Percentiles rank a stretch among this genome's conserved stretches.
Conservation (phyloP, 225 moss, liverwort and hornwort species). For the Straminergon stramineum region DNA sequence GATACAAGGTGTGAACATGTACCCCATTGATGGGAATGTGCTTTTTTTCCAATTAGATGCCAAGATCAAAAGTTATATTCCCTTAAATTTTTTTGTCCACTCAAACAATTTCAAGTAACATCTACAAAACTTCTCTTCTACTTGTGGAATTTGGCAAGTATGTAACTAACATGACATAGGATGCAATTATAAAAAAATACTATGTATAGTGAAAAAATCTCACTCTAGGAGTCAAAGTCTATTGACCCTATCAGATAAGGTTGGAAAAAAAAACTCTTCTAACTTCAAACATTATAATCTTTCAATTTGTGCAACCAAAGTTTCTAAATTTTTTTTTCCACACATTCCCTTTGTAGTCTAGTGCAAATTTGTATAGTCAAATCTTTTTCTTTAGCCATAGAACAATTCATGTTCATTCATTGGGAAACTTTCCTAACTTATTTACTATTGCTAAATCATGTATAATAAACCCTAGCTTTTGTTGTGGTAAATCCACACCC, state of each 20-base stretch:
- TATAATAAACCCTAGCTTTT: too few species aligned
- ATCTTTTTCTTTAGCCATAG: background rate
- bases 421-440: too few species aligned
- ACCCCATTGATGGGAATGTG: too few species aligned
- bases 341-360: too few species aligned
- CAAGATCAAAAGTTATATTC: rapidly evolving
- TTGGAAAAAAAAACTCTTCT: background rate
- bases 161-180: background rate
- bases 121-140: background rate
- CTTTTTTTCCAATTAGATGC: too few species aligned
- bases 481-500: too few species aligned
- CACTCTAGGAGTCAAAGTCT: background rate
- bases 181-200: background rate
- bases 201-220: background rate
- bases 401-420: too few species aligned
- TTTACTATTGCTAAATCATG: too few species aligned
- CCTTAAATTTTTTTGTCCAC: background rate
- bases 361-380: background rate
- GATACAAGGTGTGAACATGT: too few species aligned
- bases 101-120: rapidly evolving
- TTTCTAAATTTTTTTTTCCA: too few species aligned
- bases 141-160: background rate
- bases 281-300: background rate
- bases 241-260: rapidly evolving
- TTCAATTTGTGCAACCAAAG: background rate